Base-by-base conservation (phyloP, 495 filamentous ascomycete species). In the Trichoderma gamsii region DNA sequence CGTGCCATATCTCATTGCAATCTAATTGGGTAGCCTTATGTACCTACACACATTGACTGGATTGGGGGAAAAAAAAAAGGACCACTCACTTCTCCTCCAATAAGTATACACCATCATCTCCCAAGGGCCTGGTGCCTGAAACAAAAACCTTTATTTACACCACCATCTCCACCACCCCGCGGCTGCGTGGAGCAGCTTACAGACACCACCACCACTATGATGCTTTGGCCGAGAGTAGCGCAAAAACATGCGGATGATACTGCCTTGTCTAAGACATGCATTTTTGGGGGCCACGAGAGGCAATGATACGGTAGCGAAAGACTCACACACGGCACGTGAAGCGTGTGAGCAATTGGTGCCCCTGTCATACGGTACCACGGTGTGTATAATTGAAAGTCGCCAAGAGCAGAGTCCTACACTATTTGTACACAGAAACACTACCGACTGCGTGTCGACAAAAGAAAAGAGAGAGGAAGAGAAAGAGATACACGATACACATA, bases 201-300 rank as follows among this genome's bases (percentile, higher is more conserved):
- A 21, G 56, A 61, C 56, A 61, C 56, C 56, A 61, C 56, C 56
- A 61, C 23, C 25, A 18, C 56, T 5, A 21, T 32, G 8, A 32
- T 32, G 16, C 56, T 61, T 32, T 61, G 56, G 56, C 56, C 29
- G 56, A 61, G 25, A 32, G n/a, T 61, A 61, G 56, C 13, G n/a
- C 56, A 61, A 27, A 32, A 12, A 61, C 56, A 21, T 25, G 25
- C 56, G 25, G 56, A 25, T 52, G 29, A 61, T 61, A 25, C 56
- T 61, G 56, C 56, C 56, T 61, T 61, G 56, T 61, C 56, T 61
- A 13, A 61, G 56, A 61, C 56, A 61, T 61, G 56, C 56, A 52
- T 12, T 32, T 29, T 61, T 61, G 56, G 56, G 56, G 56, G 56
- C 56, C 25, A 11, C 56, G 25, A 25, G 56, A 35, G 56, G 56